Conservation (phyloP, 768 basidiomycete genomes). For the Dioszegia crocea region DNA sequence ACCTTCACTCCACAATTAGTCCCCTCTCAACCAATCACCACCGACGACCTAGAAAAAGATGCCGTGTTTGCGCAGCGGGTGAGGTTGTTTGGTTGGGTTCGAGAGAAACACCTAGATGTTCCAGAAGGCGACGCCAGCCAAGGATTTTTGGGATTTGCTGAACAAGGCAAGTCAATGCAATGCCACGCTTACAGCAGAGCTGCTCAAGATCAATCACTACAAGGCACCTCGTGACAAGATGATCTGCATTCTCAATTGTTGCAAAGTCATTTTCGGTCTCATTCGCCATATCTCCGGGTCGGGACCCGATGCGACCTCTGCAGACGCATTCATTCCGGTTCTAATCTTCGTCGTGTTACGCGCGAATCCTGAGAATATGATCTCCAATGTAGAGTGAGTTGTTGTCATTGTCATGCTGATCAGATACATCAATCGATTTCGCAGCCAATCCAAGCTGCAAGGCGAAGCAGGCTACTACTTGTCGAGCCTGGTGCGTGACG, state of each 20-base stretch:
- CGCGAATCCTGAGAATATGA: constrained; percentile 85
- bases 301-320: constrained; percentile 60
- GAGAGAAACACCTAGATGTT: constrained; percentile 82
- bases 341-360: constrained; percentile 89
- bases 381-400: constrained; percentile 87
- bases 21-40: constrained; percentile 69
- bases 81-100: constrained; percentile 82
- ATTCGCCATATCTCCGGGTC: constrained; percentile 73
- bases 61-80: constrained; percentile 85
- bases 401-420: neutral
- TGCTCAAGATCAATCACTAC: constrained; percentile 96
- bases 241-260: constrained; percentile 93
- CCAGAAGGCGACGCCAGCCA: constrained; percentile 60
- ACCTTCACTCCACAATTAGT: constrained; percentile 86
- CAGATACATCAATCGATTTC: constrained; percentile 92
- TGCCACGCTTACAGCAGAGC: constrained; percentile 54
- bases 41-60: constrained; percentile 95
- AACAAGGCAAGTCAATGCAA: constrained; percentile 37
- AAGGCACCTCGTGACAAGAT: constrained; percentile 97
- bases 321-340: constrained; percentile 91
- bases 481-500: constrained; percentile 69
- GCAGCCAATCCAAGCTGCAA: constrained; percentile 80
- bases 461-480: constrained; percentile 97
- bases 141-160: constrained; percentile 63
- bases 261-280: constrained; percentile 97